Percentiles rank a stretch among this genome's conserved stretches.
These are phyloP conservation scores for Neurospora sp. DNA, from an alignment of 495 filamentous ascomycete species.

Conservation along the genomic window DNA sequence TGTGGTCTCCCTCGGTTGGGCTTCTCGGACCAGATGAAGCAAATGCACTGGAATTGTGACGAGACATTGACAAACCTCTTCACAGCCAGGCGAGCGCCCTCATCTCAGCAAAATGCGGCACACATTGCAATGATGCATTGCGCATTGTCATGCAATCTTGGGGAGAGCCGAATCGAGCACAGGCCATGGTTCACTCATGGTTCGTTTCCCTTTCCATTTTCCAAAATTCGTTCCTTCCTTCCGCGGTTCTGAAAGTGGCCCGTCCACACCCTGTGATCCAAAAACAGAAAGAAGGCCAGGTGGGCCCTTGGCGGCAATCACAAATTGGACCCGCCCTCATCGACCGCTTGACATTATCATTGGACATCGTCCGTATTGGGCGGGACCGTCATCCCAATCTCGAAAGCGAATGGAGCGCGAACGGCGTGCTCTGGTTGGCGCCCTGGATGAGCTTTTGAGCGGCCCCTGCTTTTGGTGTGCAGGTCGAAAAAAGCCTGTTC, in stretches of 20 bases:
- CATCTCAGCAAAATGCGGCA: background rate
- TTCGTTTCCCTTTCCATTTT: background rate
- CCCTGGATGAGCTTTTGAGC: background rate
- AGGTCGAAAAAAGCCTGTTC: background rate
- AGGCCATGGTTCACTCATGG: background rate
- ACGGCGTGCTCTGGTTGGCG: background rate
- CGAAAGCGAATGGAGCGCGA: background rate
- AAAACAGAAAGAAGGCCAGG: background rate
- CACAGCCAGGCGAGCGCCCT: background rate
- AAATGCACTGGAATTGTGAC: background rate
- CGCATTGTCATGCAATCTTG: background rate
- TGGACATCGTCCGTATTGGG: conserved; percentile 3
- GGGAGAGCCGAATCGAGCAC: background rate
- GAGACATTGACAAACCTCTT: background rate
- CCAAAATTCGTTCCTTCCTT: too few relatives aligned
- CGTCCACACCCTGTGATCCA: background rate
- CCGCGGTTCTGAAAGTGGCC: background rate
- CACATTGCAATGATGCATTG: background rate
- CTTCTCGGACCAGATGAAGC: background rate
- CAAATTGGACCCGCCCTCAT: conserved; percentile 14
- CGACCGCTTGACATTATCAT: background rate
- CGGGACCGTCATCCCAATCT: conserved; percentile 16
- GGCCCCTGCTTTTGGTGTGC: background rate
- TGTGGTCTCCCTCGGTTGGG: background rate
- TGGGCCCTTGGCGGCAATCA: conserved; percentile 6